phyloP scores from a whole-genome alignment of 306 rosid species.

The Crotalaria pallida region DNA sequence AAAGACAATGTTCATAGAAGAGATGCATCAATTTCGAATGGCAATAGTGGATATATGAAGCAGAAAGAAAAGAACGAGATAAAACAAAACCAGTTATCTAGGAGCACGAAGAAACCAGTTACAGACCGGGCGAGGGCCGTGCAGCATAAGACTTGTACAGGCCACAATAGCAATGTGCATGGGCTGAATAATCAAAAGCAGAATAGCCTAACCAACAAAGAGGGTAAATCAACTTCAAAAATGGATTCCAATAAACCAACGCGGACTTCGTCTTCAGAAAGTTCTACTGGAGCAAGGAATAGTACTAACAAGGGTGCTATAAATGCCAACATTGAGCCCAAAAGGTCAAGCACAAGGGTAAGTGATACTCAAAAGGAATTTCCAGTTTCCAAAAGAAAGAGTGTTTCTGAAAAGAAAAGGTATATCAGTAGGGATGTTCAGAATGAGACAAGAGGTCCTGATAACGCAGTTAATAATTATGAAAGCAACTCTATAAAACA shows the following conservation, averaged over 20 bases:
- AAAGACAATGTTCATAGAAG: slow-evolving; percentile 42
- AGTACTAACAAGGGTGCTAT: slow-evolving; percentile 36
- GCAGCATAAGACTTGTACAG: slow-evolving; percentile 46
- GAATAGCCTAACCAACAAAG: slow-evolving; percentile 47
- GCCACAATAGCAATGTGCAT: slow-evolving; percentile 40
- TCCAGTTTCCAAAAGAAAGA: slow-evolving; percentile 32
- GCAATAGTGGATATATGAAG: slow-evolving; percentile 35
- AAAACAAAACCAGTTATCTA: slow-evolving; percentile 43
- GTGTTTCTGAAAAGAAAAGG: slow-evolving; percentile 33
- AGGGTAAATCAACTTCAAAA: slow-evolving; percentile 44
- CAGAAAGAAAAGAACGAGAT: slow-evolving; percentile 44
- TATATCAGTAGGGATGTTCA: slow-evolving; percentile 28
- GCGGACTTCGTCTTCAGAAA: slow-evolving; percentile 33
- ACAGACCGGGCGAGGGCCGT: slow-evolving; percentile 26
- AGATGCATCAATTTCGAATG: slow-evolving; percentile 36
- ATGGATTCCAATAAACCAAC: slow-evolving; percentile 37
- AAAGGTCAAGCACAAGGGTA: slow-evolving; percentile 35
- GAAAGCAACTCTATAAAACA: slow-evolving; percentile 53
- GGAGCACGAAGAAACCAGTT: slow-evolving; percentile 42
- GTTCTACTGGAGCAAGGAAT: slow-evolving; percentile 37
- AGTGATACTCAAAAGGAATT: slow-evolving; percentile 37
- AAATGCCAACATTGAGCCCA: slow-evolving; percentile 39
- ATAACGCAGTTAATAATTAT: slow-evolving; percentile 18
- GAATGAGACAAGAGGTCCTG: slow-evolving; percentile 31
- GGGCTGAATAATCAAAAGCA: slow-evolving; percentile 79